A percentile compares a stretch with the other conserved stretches of the same genome.
Conservation (phyloP, 768 basidiomycete genomes). For the Kwoniella dendrophila region DNA sequence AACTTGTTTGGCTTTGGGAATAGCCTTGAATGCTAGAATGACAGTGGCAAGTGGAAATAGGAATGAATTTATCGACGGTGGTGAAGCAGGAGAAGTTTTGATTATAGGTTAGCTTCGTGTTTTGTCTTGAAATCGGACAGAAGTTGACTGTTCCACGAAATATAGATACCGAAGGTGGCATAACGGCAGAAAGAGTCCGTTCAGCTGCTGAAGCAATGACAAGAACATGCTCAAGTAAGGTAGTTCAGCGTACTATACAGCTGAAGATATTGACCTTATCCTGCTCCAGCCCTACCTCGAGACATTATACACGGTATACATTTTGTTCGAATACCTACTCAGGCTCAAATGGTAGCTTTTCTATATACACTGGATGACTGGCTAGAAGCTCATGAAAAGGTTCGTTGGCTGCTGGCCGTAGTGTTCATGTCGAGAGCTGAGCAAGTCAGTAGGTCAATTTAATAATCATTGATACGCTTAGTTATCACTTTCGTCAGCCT, state of each 20-base stretch:
- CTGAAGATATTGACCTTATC: background rate
- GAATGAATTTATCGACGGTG: too few relatives aligned
- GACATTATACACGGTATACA: constrained; percentile 44
- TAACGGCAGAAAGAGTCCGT: constrained; percentile 37
- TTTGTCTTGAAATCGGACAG: background rate
- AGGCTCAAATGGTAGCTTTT: constrained; percentile 53
- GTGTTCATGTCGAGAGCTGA: background rate
- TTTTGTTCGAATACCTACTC: constrained; percentile 45
- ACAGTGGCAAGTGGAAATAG: constrained; percentile 2
- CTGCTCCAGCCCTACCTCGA: constrained; percentile 21
- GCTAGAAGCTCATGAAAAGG: constrained; percentile 43
- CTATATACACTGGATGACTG: constrained; percentile 49
- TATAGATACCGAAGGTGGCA: constrained; percentile 52
- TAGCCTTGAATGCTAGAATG: constrained; percentile 41
- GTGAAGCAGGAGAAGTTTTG: constrained; percentile 44
- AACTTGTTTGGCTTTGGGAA: constrained; percentile 34
- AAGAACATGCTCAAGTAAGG: constrained; percentile 15
- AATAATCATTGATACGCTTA: constrained; percentile 53
- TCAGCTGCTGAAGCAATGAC: constrained; percentile 30
- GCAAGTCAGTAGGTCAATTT: constrained; percentile 39
- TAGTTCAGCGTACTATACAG: background rate
- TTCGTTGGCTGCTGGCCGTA: constrained; percentile 8
- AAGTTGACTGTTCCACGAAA: background rate
- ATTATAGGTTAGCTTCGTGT: constrained; percentile 44
- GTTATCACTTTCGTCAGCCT: constrained; percentile 53